A percentile compares a stretch with the other conserved stretches of the same genome.
phyloP scores from a whole-genome alignment of 768 basidiomycete species.

The Amanita polypyramis region DNA sequence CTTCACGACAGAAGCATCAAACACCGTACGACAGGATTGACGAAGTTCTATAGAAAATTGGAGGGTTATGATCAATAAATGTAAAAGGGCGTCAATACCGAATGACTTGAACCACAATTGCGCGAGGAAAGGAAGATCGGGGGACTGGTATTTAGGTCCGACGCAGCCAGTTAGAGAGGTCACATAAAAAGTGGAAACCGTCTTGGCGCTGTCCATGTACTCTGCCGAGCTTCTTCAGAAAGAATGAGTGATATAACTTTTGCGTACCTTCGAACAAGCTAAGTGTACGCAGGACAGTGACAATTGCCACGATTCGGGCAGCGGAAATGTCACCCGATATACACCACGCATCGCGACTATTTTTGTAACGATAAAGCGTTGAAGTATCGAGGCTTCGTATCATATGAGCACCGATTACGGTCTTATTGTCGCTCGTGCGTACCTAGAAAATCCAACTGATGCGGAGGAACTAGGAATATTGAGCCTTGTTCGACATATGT shows the following conservation, averaged over 20 bases:
- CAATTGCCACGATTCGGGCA: constrained; percentile 53
- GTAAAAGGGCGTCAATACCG: constrained; percentile 30
- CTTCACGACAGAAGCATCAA: constrained; percentile 62
- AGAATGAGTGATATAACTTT: neutral
- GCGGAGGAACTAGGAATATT: constrained; percentile 29
- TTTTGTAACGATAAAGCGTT: constrained; percentile 28
- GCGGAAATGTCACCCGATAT: constrained; percentile 65
- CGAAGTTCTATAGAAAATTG: constrained; percentile 53
- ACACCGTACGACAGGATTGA: constrained; percentile 64
- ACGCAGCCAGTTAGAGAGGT: constrained; percentile 55
- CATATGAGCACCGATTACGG: constrained; percentile 1
- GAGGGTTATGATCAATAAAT: constrained; percentile 1
- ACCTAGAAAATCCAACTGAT: constrained; percentile 43
- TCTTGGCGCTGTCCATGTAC: constrained; percentile 54
- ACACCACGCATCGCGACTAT: constrained; percentile 50
- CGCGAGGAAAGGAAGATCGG: constrained; percentile 67
- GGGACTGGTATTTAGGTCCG: constrained; percentile 50
- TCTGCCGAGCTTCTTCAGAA: constrained; percentile 31
- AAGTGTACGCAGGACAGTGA: constrained; percentile 58
- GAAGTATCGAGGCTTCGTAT: constrained; percentile 26
- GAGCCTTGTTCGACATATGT: constrained; percentile 50
- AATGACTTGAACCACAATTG: constrained; percentile 67
- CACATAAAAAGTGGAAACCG: constrained; percentile 74
- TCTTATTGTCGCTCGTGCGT: constrained; percentile 8
- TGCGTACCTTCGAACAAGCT: constrained; percentile 59